Evolutionary conservation across 2,329 filamentous ascomycete species (phyloP).

Genomic region (Ascochyta viciae-villosae): DNA sequence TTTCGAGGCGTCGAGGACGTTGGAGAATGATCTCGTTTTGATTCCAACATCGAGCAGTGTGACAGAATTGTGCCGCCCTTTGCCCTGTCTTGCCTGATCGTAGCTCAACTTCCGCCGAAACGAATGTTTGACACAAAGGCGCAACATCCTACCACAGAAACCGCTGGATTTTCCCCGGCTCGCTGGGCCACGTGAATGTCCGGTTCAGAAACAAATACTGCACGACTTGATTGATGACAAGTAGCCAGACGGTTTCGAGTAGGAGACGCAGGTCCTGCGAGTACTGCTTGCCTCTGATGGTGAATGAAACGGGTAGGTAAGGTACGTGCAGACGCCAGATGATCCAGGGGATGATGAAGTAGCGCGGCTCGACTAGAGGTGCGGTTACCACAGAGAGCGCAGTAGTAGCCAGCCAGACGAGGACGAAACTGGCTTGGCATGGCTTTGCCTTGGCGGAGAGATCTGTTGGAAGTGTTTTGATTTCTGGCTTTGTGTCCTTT

Average conservation of each 20-base stretch:
- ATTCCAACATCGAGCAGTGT: too few species aligned
- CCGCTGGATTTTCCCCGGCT: constrained; percentile 68
- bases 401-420: constrained; percentile 73
- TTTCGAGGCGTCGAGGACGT: too few species aligned
- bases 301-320: constrained; percentile 35
- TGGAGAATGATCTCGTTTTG: too few species aligned
- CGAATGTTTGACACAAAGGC: not conserved
- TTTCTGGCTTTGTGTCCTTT: constrained; percentile 6
- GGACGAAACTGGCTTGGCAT: constrained; percentile 55
- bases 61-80: too few species aligned
- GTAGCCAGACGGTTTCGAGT: constrained; percentile 74
- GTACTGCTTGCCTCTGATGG: constrained; percentile 1
- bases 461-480: constrained; percentile 6
- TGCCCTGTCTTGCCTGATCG: too few species aligned
- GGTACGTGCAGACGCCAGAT: constrained; percentile 87
- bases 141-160: constrained; percentile 70
- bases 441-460: constrained; percentile 12
- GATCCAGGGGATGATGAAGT: constrained; percentile 95
- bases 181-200: constrained; percentile 72
- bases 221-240: constrained; percentile 69
- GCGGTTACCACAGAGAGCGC: constrained; percentile 83
- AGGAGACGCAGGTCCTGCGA: constrained; percentile 55
- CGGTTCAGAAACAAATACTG: constrained; percentile 74
- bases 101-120: too few species aligned
- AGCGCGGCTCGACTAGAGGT: constrained; percentile 91